Evolutionary conservation across 2,329 filamentous ascomycete species (phyloP), one percentile per base, ranked within the genome.

Genomic region (Ceratocystis diversiconidia): DNA sequence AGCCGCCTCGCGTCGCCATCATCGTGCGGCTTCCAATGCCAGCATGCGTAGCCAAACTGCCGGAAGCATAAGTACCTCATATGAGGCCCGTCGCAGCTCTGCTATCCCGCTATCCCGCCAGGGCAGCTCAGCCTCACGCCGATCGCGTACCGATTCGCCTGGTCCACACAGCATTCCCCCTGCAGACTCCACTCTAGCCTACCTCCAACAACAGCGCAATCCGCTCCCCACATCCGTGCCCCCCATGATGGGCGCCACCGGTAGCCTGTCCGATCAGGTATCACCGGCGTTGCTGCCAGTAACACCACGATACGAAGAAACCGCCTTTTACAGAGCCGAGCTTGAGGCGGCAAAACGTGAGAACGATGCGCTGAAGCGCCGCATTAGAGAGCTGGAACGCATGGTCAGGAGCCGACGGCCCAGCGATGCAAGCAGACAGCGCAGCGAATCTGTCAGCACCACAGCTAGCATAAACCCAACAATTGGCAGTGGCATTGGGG

Each of bases 281-380:
- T 83, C 81, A 10, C 82, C 82, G 0, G 78, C 79, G 2, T 73
- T 84, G 30, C 74, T 86, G 69, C 79, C 80, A 1, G 82, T 79
- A 1, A 86, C 83, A 0, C 73, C 78, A 10, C 79, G 84, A 12
- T 85, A 85, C 71, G 85, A 87, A 69, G 85, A 87, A 73, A 82
- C 82, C 0, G 80, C 80, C 0, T 80, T 79, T 67, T 83, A 83
- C 70, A 77, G 84, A 3, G 76, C 79, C 46, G 85, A 87, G 71
- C 75, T 87, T 0, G 85, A 87, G 28, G 74, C 70, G 4, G 81
- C 82, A 48, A 86, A 85, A 74, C 77, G 79, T 60, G 85, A 88
- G 73, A 87, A 88, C 67, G 85, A 87, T 63, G 72, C 73, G 0
- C 74, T 88, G 59, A 85, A 84, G 75, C 77, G 79, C 65, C 79